Conservation (phyloP, 208 protist species). For the Leishmania amazonensis region DNA sequence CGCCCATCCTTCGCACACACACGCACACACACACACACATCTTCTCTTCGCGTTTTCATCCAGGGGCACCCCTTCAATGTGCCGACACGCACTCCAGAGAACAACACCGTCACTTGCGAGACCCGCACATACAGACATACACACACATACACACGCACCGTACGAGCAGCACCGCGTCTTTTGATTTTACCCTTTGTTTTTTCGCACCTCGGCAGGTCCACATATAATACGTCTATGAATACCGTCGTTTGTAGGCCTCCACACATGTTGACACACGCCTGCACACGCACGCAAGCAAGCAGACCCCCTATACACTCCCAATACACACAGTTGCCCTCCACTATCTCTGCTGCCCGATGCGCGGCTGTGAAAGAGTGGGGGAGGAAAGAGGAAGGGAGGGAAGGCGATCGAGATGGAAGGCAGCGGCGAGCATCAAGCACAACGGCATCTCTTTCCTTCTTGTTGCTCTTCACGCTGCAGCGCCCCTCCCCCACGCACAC, state of each 20-base stretch:
- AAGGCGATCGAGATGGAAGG: neutral
- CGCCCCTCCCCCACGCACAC: neutral
- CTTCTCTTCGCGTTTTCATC: too few relatives aligned
- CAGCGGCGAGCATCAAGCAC: neutral
- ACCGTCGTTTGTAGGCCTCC: too few relatives aligned
- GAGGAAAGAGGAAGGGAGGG: neutral
- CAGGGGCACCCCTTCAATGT: too few relatives aligned
- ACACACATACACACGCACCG: neutral
- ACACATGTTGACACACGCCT: neutral
- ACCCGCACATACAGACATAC: neutral
- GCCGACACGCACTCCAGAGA: too few relatives aligned
- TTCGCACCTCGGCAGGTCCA: neutral
- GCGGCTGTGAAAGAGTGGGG: neutral
- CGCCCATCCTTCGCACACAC: neutral
- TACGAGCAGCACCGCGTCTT: neutral
- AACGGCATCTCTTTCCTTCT: neutral
- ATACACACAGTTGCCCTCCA: neutral
- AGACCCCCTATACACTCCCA: neutral
- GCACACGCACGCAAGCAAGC: neutral
- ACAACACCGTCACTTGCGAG: neutral
- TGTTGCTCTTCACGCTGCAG: neutral
- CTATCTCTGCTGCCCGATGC: neutral
- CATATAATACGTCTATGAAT: neutral
- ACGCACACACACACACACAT: too few relatives aligned
- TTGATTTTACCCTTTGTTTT: neutral